Evolutionary conservation across 306 rosid genomes (phyloP), one percentile per base, ranked within the genome.

Genomic region (Casuarina cunninghamiana): DNA sequence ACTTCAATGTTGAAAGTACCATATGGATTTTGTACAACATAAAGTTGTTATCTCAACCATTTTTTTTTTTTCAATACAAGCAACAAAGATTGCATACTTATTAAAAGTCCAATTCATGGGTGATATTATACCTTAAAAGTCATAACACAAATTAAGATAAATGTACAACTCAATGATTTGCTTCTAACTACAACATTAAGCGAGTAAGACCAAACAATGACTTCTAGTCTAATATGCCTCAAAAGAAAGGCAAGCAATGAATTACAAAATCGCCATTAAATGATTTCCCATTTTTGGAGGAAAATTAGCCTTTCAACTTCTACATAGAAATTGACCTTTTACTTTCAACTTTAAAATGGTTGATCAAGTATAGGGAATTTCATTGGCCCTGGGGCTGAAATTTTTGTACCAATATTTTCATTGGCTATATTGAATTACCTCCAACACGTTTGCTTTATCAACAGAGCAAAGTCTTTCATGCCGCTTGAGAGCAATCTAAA

Each of bases 391-490:
- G 26, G 26, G 26, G 26, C 26, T 21, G 26, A 21, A 21, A 21
- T 21, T 21, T 21, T 21, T 21, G 26, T 21, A 21, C 0, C 26
- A 21, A 21, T 21, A 21, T 21, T 21, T 21, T 21, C 26, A 21
- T 21, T 21, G 26, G 26, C 26, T 21, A 21, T 0, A 21, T 21
- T 21, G 26, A 45, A 77, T 74, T 83, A 92, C 98, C 98, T 94
- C 98, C 82, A 92, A 86, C 68, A 95, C 98, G 81, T 95, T 95
- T 58, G 97, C 95, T 86, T 95, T 95, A 83, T 95, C 98, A 79
- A 95, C 93, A 58, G 93, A 92, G 79, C 98, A 95, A 86, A 92
- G 91, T 79, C 77, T 89, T 61, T 97, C 92, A 43, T 26, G 68
- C 63, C 98, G 85, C 89, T 88, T 92, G 71, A 77, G 88, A 86